A percentile compares a stretch with the other conserved stretches of the same genome.
These are phyloP conservation scores for Boletus sp. DNA, from an alignment of 768 basidiomycete species.

Conservation along the genomic window DNA sequence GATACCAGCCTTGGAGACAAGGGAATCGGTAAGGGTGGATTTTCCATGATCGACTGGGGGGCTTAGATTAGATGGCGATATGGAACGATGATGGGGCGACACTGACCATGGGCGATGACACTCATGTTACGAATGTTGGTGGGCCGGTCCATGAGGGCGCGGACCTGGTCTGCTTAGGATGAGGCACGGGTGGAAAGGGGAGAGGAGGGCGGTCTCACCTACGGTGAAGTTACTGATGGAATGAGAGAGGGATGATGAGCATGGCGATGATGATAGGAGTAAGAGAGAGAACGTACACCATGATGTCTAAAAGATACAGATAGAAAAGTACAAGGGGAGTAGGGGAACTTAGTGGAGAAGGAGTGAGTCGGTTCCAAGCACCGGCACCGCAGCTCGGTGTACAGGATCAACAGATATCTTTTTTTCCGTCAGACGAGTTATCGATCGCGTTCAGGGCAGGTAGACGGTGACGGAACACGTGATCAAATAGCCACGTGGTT, in stretches of 20 bases:
- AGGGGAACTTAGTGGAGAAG: neutral
- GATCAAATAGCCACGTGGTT: conserved; percentile 4
- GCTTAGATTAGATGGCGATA: conserved; percentile 19
- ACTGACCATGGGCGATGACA: conserved; percentile 86
- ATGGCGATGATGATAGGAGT: conserved; percentile 5
- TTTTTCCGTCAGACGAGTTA: conserved; percentile 27
- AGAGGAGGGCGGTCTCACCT: conserved; percentile 47
- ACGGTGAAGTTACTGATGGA: conserved; percentile 79
- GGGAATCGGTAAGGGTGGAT: conserved; percentile 97
- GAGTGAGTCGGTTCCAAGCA: conserved; percentile 20
- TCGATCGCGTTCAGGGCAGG: conserved; percentile 50
- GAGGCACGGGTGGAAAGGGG: neutral
- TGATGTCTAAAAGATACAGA: conserved; percentile 53
- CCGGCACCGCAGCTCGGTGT: conserved; percentile 27
- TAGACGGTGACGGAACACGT: conserved; percentile 6
- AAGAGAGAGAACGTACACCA: conserved; percentile 65
- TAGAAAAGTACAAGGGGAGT: conserved; percentile 14
- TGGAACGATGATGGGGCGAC: conserved; percentile 5
- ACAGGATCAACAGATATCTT: conserved; percentile 11
- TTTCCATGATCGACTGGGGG: conserved; percentile 96
- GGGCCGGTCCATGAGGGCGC: conserved; percentile 82
- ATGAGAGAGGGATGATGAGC: conserved; percentile 28
- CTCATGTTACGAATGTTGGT: conserved; percentile 96
- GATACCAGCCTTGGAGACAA: conserved; percentile 99
- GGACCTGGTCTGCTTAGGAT: conserved; percentile 67